Base-by-base conservation (phyloP, 2,329 filamentous ascomycete genomes). In the Ophiostoma populinum region DNA sequence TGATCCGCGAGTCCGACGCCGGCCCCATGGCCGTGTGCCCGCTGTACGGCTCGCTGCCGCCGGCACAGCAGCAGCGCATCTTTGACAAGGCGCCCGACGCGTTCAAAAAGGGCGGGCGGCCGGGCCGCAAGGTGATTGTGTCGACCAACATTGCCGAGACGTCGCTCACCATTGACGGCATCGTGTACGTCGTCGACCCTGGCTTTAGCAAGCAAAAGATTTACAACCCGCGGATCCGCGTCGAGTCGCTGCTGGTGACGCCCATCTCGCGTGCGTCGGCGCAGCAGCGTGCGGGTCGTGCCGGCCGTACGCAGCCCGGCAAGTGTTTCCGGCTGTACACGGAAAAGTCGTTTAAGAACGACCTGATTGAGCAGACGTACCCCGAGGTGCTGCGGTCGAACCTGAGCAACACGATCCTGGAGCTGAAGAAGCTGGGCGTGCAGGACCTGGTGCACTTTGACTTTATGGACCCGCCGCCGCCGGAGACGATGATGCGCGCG, bases 131-230 rank as follows among this genome's bases (percentile, higher is more conserved):
- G 57, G 77, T 76, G 51, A 92, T 98, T 47, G 70, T 98, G 20
- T 82, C 86, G 8, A 98, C 90, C 45, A 98, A 98, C 56, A 98
- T 98, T 55, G 90, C 90, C 29, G 90, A 98, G 62, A 98, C 90
- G 0, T 87, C 79, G 49, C 71, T 98, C 57, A 98, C 90, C 31
- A 98, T 98, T 41, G 90, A 98, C 51, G 90, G 90, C 53, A 98
- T 98, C 43, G 90, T 98, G 24, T 98, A 94, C 51, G 90, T 98
- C 22, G 87, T 98, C n/a, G 90, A 98, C 50, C 87, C 90, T 2
- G 90, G 90, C 24, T 98, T 98, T 63, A 93, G 85, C 61, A 98
- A 98, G 62, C 90, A 98, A 51, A 98, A 95, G 59, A 90, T 95
- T 43, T 98, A 95, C 65, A 95, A 98, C 56, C 87, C 90, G 16